A percentile compares a stretch with the other conserved stretches of the same genome.
phyloP scores from a whole-genome alignment of 441 rosid genomes.

The Arabidopsis lyrata region DNA sequence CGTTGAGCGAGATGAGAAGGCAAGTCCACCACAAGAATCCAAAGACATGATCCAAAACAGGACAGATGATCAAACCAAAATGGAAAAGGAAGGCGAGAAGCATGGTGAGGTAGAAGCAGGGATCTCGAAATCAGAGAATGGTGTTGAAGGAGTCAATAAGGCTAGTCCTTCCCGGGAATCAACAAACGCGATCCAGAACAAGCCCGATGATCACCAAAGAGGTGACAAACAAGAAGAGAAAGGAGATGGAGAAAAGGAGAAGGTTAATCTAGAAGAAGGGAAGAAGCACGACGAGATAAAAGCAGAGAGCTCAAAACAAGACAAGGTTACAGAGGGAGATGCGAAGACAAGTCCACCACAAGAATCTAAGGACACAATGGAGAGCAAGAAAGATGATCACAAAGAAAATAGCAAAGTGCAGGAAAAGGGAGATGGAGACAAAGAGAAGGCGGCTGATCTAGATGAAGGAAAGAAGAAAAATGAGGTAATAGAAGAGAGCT shows the following conservation, averaged over 20 bases:
- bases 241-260: slow-evolving; percentile 12
- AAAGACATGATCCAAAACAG: background rate
- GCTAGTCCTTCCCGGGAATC: background rate
- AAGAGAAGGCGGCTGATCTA: slow-evolving; percentile 4
- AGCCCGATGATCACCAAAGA: slow-evolving; percentile 22
- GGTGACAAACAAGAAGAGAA: slow-evolving; percentile 20
- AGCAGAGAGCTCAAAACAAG: slow-evolving; percentile 7
- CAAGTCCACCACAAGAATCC: slow-evolving; percentile 12
- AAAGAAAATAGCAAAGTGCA: slow-evolving; percentile 19
- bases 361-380: slow-evolving; percentile 25
- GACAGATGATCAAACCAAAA: background rate
- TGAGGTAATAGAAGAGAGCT: slow-evolving; percentile 16
- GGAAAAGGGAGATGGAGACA: background rate
- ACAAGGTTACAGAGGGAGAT: background rate
- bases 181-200: slow-evolving; percentile 4
- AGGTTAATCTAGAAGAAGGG: background rate
- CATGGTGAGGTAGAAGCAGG: slow-evolving; percentile 2
- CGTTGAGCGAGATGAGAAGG: background rate
- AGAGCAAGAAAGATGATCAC: slow-evolving; percentile 14
- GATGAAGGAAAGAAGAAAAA: slow-evolving; percentile 5
- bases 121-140: slow-evolving; percentile 4
- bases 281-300: background rate
- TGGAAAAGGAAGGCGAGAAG: slow-evolving; percentile 1
- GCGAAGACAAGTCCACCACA: slow-evolving; percentile 22
- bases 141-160: slow-evolving; percentile 10